A percentile compares a stretch with the other conserved stretches of the same genome.
Evolutionary conservation across 2,329 filamentous ascomycete genomes (phyloP).

Genomic region (Clonostachys rhizophaga): DNA sequence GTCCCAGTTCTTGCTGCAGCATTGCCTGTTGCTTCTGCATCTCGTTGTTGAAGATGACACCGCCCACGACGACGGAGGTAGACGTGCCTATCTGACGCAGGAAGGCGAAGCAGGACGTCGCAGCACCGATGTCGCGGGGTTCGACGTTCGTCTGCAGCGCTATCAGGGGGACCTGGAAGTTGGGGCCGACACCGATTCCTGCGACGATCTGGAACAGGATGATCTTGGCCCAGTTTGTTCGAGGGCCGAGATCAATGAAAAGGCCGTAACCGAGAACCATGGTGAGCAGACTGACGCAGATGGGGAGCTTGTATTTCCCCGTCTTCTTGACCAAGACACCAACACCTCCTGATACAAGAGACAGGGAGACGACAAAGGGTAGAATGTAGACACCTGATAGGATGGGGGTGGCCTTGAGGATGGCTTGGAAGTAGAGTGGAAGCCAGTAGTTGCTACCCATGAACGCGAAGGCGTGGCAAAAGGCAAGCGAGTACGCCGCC

Average conservation of each 20-base stretch:
- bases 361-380: conserved; percentile 64
- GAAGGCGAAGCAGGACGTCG: conserved; percentile 63
- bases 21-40: conserved; percentile 52
- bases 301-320: conserved; percentile 58
- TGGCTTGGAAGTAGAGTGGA: conserved; percentile 79
- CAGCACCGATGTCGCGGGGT: conserved; percentile 61
- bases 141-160: conserved; percentile 61
- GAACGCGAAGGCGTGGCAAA: conserved; percentile 73
- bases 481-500: conserved; percentile 60
- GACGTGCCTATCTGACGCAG: conserved; percentile 65
- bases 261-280: conserved; percentile 63
- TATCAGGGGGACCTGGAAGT: conserved; percentile 66
- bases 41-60: conserved; percentile 75
- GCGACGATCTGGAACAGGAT: conserved; percentile 59
- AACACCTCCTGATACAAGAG: conserved; percentile 52
- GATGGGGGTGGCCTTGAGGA: conserved; percentile 63
- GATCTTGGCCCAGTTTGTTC: conserved; percentile 48
- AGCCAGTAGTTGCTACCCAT: conserved; percentile 77
- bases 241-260: conserved; percentile 55
- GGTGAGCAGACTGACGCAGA: conserved; percentile 52
- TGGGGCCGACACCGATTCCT: conserved; percentile 61
- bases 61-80: conserved; percentile 66
- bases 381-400: conserved; percentile 72
- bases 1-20: conserved; percentile 45
- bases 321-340: conserved; percentile 58